These are phyloP conservation scores for Naganishia sp. DNA, from an alignment of 1,284 basidiomycete genomes.

Conservation along the genomic window DNA sequence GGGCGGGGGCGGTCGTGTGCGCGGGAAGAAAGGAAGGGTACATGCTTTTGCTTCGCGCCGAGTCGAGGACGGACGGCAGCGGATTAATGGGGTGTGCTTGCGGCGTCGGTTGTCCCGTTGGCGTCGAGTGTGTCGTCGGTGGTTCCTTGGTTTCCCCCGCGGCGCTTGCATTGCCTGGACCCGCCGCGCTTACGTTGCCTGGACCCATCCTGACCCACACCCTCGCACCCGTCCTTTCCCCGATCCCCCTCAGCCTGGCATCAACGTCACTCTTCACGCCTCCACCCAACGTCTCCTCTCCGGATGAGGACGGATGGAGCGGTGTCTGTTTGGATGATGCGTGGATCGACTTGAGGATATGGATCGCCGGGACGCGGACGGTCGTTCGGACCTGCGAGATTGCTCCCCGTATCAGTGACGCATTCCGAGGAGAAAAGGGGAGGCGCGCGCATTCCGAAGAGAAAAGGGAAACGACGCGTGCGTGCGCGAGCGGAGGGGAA, in stretches of 20 bases:
- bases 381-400: conserved; percentile 1
- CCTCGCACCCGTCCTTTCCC: conserved; percentile 7
- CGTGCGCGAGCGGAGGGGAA: too few relatives aligned
- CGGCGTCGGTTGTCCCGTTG: neutral
- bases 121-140: neutral
- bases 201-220: neutral
- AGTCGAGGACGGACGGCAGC: neutral
- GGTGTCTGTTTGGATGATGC: conserved; percentile 3
- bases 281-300: neutral
- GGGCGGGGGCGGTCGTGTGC: neutral
- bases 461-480: neutral
- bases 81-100: neutral
- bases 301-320: neutral
- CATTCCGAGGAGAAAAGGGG: neutral
- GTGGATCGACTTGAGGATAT: conserved; percentile 17
- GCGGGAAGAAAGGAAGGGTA: conserved; percentile 8
- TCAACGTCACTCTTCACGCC: conserved; percentile 3
- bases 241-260: neutral
- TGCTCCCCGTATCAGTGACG: neutral
- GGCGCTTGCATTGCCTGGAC: neutral
- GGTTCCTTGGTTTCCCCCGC: too few relatives aligned
- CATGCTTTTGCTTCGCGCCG: conserved; percentile 16
- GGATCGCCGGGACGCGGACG: conserved; percentile 5
- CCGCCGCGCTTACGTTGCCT: too few relatives aligned
- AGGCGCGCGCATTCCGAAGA: neutral